Conservation (phyloP, 2,329 filamentous ascomycete species). For the Neofusicoccum kwambonambiense region DNA sequence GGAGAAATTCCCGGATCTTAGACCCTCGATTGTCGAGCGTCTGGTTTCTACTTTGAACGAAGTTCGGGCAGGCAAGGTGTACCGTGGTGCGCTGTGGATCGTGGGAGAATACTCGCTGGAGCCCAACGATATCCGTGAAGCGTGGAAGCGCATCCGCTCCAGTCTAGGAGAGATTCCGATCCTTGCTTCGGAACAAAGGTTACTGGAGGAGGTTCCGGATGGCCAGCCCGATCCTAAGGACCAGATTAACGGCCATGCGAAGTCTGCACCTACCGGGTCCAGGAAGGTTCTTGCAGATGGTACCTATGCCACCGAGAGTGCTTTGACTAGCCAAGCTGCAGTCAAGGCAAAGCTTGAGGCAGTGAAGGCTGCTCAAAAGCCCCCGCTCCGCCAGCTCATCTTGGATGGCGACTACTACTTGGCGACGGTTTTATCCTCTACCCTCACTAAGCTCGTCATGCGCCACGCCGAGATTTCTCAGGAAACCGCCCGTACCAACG, state of each 20-base stretch:
- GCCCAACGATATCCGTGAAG: conserved; percentile 89
- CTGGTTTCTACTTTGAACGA: conserved; percentile 88
- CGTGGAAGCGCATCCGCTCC: conserved; percentile 92
- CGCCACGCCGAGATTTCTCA: conserved; percentile 90
- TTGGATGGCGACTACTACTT: conserved; percentile 97
- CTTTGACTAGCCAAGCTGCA: conserved; percentile 87
- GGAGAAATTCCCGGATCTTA: conserved; percentile 91
- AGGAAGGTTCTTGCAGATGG: conserved; percentile 92
- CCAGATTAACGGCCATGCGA: conserved; percentile 78
- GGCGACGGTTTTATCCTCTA: conserved; percentile 90
- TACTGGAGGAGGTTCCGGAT: conserved; percentile 79
- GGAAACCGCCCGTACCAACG: conserved; percentile 84
- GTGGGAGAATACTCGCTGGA: conserved; percentile 95
- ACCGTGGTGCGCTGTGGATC: conserved; percentile 95
- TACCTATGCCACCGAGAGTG: conserved; percentile 95
- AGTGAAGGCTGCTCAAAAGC: conserved; percentile 95
- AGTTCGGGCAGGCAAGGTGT: conserved; percentile 95
- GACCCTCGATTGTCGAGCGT: conserved; percentile 81
- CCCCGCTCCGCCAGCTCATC: conserved; percentile 89
- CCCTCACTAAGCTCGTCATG: conserved; percentile 96
- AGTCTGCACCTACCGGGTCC: conserved; percentile 76
- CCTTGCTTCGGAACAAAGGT: conserved; percentile 85
- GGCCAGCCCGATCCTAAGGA: conserved; percentile 61
- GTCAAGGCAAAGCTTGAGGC: conserved; percentile 90
- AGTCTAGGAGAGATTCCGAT: conserved; percentile 97